phyloP scores from a whole-genome alignment of 768 basidiomycete species.

The Boletellus ananas region DNA sequence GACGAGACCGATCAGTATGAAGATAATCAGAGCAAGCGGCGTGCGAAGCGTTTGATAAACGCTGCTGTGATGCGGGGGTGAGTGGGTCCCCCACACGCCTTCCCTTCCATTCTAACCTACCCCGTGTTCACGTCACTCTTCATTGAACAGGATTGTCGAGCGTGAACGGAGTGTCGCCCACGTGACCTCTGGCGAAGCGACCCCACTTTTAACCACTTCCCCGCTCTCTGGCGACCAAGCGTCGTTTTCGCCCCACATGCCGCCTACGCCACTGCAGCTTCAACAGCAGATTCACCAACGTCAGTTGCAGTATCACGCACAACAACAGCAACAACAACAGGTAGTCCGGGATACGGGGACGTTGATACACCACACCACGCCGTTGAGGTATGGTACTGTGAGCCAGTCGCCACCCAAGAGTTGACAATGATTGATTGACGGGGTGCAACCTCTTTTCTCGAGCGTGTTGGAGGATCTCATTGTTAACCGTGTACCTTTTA shows the following conservation, averaged over 20 bases:
- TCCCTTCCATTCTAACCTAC: background rate
- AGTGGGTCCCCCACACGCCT: conserved; percentile 4
- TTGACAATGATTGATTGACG: conserved; percentile 8
- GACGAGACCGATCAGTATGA: conserved; percentile 92
- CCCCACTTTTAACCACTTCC: conserved; percentile 32
- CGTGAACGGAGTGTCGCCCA: conserved; percentile 40
- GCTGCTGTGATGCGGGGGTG: conserved; percentile 79
- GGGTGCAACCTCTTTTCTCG: no score
- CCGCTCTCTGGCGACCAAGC: conserved; percentile 7
- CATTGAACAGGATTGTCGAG: conserved; percentile 48
- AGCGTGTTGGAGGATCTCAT: no score
- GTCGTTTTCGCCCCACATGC: conserved; percentile 6
- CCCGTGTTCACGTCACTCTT: background rate
- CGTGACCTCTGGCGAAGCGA: conserved; percentile 28
- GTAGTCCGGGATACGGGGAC: background rate
- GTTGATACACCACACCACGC: conserved; percentile 5
- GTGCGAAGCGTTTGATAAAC: conserved; percentile 67
- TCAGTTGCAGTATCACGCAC: conserved; percentile 11
- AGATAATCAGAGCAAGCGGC: conserved; percentile 77
- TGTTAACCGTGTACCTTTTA: no score
- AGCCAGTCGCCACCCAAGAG: conserved; percentile 5
- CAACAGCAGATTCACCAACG: conserved; percentile 17
- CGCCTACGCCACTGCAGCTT: conserved; percentile 17
- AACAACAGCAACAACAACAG: background rate
- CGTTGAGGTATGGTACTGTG: conserved; percentile 19